These are phyloP conservation scores for Oidiodendron maius DNA, from an alignment of 495 filamentous ascomycete species.

Conservation along the genomic window DNA sequence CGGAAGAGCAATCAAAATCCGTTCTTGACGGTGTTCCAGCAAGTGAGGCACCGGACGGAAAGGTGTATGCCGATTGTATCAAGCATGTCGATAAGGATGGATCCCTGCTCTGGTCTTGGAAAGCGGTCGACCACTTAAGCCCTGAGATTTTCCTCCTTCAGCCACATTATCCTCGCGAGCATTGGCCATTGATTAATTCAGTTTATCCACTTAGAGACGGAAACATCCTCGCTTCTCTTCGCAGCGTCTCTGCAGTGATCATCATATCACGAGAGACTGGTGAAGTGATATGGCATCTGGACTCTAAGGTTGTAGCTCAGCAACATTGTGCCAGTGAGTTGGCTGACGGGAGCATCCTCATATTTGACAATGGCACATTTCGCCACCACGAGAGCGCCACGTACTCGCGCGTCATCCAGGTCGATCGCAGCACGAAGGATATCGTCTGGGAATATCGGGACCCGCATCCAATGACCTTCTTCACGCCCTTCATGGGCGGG, in stretches of 20 bases:
- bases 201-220: too few species aligned
- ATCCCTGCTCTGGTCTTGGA: conserved; percentile 37
- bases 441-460: conserved; percentile 42
- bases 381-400: conserved; percentile 32
- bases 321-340: conserved; percentile 40
- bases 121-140: conserved; percentile 34
- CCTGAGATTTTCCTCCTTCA: conserved; percentile 30
- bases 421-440: conserved; percentile 26
- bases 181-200: too few species aligned
- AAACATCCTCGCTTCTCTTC: too few species aligned
- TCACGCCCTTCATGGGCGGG: conserved; percentile 46
- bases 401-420: conserved; percentile 35
- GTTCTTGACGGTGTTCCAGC: conserved; percentile 35
- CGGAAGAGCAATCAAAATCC: conserved; percentile 25
- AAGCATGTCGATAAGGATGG: conserved; percentile 31
- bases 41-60: conserved; percentile 32
- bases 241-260: conserved; percentile 35
- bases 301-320: conserved; percentile 33
- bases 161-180: conserved; percentile 36
- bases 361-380: conserved; percentile 43
- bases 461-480: conserved; percentile 35
- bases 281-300: conserved; percentile 35
- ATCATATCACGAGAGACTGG: conserved; percentile 34
- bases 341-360: conserved; percentile 33
- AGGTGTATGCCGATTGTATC: conserved; percentile 38